These are phyloP conservation scores for Melanogaster broomeanus DNA, from an alignment of 768 basidiomycete species.

Conservation along the genomic window DNA sequence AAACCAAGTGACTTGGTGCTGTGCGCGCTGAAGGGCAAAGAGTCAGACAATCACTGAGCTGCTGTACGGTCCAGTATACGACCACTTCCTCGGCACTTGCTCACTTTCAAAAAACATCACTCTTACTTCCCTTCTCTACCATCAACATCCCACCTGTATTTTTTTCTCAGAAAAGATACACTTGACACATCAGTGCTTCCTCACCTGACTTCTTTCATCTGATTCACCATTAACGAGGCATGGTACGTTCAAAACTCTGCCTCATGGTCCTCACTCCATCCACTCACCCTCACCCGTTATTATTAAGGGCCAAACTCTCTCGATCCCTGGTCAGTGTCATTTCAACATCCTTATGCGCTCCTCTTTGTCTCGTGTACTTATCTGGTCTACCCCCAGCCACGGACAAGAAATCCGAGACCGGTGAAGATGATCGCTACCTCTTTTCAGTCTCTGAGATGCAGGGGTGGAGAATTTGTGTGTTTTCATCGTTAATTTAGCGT, in stretches of 20 bases:
- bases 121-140: conserved; percentile 6
- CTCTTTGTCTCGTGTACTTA: conserved; percentile 11
- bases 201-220: conserved; percentile 25
- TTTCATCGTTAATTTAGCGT: background rate
- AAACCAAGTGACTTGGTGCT: conserved; percentile 13
- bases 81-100: conserved; percentile 1
- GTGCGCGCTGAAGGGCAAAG: conserved; percentile 1
- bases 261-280: conserved; percentile 1
- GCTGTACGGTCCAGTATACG: conserved; percentile 4
- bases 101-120: background rate
- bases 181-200: background rate
- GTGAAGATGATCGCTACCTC: conserved; percentile 65
- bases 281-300: conserved; percentile 4
- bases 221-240: conserved; percentile 21
- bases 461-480: conserved; percentile 97
- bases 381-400: conserved; percentile 53
- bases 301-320: conserved; percentile 82
- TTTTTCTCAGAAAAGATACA: background rate
- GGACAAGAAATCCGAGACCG: conserved; percentile 76
- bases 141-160: background rate
- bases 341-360: conserved; percentile 1
- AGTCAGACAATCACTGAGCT: background rate
- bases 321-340: conserved; percentile 63
- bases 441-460: conserved; percentile 96
- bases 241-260: conserved; percentile 22